phyloP scores from a whole-genome alignment of 352 stramenopile genomes.

The Phytopythium litorale region DNA sequence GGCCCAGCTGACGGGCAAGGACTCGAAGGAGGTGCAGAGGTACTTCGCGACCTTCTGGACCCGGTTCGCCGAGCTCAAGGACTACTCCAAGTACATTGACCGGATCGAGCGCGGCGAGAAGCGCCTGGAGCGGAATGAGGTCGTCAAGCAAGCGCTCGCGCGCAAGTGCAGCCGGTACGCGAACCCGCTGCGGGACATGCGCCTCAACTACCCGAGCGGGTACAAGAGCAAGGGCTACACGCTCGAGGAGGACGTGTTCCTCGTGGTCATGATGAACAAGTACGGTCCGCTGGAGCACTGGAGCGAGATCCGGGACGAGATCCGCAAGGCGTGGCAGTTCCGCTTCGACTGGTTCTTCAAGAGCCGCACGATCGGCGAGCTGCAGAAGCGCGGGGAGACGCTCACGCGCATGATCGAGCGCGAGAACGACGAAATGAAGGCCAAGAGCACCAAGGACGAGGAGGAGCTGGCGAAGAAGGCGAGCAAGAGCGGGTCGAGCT shows the following conservation, averaged over 20 bases:
- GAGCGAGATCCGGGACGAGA: conserved; percentile 97
- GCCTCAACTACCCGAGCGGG: conserved; percentile 80
- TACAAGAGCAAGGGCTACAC: conserved; percentile 95
- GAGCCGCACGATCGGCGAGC: conserved; percentile 94
- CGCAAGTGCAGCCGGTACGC: conserved; percentile 95
- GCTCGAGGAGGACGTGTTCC: conserved; percentile 97
- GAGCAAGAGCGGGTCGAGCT: conserved; percentile 57
- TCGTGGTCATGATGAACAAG: conserved; percentile 99
- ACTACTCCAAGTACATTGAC: conserved; percentile 91
- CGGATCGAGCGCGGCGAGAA: conserved; percentile 97
- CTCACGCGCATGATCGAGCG: conserved; percentile 95
- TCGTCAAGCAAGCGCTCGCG: conserved; percentile 95
- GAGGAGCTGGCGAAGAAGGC: conserved; percentile 79
- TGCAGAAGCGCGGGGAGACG: conserved; percentile 96
- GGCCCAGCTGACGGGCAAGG: conserved; percentile 87
- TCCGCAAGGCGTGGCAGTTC: conserved; percentile 97
- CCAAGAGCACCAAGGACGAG: conserved; percentile 64
- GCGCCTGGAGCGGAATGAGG: conserved; percentile 93
- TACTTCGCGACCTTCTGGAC: conserved; percentile 97
- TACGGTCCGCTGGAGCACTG: conserved; percentile 96
- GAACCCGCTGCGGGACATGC: conserved; percentile 89
- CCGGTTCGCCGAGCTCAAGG: conserved; percentile 92
- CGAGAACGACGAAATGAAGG: conserved; percentile 89
- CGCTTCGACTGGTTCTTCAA: conserved; percentile 99
- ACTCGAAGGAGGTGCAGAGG: conserved; percentile 85